Conservation (phyloP, 805 yeast genomes). For the Ascoidea rubescens region DNA sequence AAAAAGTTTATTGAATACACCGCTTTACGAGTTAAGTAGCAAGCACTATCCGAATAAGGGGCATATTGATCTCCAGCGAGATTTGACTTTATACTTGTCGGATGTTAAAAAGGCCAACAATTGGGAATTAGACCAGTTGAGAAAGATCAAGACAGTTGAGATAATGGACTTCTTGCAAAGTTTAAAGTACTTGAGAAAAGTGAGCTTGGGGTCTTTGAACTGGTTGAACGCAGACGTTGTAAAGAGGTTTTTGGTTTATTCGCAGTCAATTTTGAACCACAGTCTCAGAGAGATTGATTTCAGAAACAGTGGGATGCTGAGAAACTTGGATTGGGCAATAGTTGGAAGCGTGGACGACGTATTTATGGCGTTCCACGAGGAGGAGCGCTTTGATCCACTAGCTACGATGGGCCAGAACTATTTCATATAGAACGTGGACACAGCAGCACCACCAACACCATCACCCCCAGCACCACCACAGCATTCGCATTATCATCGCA, state of each 20-base stretch:
- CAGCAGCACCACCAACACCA: too few relatives aligned
- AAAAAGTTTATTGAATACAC: background rate
- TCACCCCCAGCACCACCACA: too few relatives aligned
- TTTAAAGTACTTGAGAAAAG: background rate
- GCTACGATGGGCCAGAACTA: background rate
- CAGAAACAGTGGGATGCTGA: conserved; percentile 7
- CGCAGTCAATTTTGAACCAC: conserved; percentile 1
- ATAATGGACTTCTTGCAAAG: conserved; percentile 2
- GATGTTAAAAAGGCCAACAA: conserved; percentile 7
- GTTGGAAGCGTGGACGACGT: conserved; percentile 6
- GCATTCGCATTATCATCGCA: too few relatives aligned
- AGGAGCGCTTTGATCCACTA: background rate
- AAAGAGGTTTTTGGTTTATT: background rate
- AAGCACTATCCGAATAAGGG: background rate
- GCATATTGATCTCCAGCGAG: conserved; percentile 1
- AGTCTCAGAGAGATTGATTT: conserved; percentile 5
- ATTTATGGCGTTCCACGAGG: conserved; percentile 1
- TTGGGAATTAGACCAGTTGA: conserved; percentile 6
- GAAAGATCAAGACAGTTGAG: conserved; percentile 2
- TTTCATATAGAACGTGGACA: too few relatives aligned
- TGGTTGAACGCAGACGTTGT: conserved; percentile 9
- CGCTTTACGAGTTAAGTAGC: background rate
- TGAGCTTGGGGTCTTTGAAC: conserved; percentile 1
- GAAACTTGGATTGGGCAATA: conserved; percentile 10
- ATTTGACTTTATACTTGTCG: conserved; percentile 4